Base-by-base conservation (phyloP, 176 grass and related monocot genomes). In the Thinopyrum elongatum region DNA sequence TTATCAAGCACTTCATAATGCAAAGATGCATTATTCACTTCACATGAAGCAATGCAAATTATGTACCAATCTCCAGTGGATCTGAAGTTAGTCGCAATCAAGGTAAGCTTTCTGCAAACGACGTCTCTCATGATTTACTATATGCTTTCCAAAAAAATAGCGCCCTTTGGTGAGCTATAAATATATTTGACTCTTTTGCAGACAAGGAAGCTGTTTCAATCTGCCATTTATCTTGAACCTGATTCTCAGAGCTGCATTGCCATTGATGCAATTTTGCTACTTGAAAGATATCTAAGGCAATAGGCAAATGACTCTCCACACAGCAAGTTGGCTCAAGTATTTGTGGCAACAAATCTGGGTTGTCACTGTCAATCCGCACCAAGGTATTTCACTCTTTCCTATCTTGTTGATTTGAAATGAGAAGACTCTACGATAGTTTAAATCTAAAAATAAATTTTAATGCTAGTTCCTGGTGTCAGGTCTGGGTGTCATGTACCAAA, bases 151-250 rank as follows among this genome's bases (percentile, higher is more conserved):
- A 0, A 6, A 51, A 30, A 74, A 41, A 30, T 41, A 21, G 10
- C 10, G 19, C 57, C 2, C 34, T n/a, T 71, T 31, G 23, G 14
- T 19, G 10, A 66, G 36, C 46, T 60, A 23, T 89, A 25, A 49
- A 60, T 72, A 35, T 59, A 2, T 47, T 46, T 55, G 22, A 11
- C 25, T 29, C 55, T 75, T 71, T 79, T 33, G 70, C 69, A 98
- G 95, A 90, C 95, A 80, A 94, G 91, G 74, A 95, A 94, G 86
- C 90, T 95, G 27, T 95, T 95, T 83, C 91, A 95, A 93, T 93
- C 95, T 36, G 91, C 88, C 63, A 89, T 98, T 69, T 86, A 89
- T 70, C 76, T 94, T 76, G 93, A 98, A 92, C 91, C 91, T 85
- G 93, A 95, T 13, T 95, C 87, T 95, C 4, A 90, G 89, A 91